These are phyloP conservation scores for Epicoccum sorghinum DNA, from an alignment of 2,329 filamentous ascomycete species.

Conservation along the genomic window DNA sequence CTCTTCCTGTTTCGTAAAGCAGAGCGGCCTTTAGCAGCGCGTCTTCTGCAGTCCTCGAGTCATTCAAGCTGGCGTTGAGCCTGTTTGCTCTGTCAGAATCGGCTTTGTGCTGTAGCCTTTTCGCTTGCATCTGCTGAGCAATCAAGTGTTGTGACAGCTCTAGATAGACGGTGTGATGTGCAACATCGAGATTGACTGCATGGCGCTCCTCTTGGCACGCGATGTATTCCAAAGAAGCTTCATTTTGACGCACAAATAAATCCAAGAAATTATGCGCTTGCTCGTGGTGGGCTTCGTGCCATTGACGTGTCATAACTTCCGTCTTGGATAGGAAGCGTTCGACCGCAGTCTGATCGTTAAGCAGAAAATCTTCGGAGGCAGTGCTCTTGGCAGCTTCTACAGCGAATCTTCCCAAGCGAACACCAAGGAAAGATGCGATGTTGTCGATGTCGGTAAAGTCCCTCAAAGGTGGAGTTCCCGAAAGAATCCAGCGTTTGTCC, in stretches of 20 bases:
- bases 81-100: slow-evolving; percentile 47
- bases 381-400: slow-evolving; percentile 52
- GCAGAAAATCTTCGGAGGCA: slow-evolving; percentile 52
- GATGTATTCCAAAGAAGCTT: slow-evolving; percentile 47
- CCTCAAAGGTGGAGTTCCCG: slow-evolving; percentile 66
- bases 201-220: slow-evolving; percentile 52
- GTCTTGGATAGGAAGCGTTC: slow-evolving; percentile 64
- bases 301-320: slow-evolving; percentile 56
- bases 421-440: slow-evolving; percentile 62
- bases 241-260: slow-evolving; percentile 55
- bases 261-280: slow-evolving; percentile 63
- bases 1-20: slow-evolving; percentile 20
- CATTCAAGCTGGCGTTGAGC: slow-evolving; percentile 55
- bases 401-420: slow-evolving; percentile 62
- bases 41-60: slow-evolving; percentile 56
- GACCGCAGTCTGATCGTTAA: slow-evolving; percentile 47
- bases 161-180: slow-evolving; percentile 60
- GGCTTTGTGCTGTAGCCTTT: slow-evolving; percentile 44
- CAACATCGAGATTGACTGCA: slow-evolving; percentile 52
- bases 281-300: slow-evolving; percentile 59
- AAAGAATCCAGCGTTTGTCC: slow-evolving; percentile 65
- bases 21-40: slow-evolving; percentile 57
- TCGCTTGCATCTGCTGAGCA: slow-evolving; percentile 56
- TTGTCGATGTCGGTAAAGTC: slow-evolving; percentile 66
- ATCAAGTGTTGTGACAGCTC: slow-evolving; percentile 62